Evolutionary conservation across 768 basidiomycete species (phyloP).

Genomic region (Psilocybe cubensis): DNA sequence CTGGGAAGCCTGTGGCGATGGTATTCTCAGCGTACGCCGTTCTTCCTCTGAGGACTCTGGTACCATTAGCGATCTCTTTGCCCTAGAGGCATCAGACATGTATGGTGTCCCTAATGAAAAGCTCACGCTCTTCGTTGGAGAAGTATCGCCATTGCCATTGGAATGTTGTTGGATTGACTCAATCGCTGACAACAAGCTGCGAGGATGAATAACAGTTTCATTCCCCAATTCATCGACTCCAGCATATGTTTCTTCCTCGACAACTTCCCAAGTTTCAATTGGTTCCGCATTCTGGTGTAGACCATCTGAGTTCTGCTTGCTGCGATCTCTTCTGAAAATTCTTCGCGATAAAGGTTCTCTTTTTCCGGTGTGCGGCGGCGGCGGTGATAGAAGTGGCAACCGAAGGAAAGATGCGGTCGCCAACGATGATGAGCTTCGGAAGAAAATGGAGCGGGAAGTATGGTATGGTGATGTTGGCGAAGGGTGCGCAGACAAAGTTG

Average conservation of each 20-base stretch:
- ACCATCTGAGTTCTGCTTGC: conserved; percentile 12
- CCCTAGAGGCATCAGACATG: conserved; percentile 2
- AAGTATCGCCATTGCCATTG: conserved; percentile 13
- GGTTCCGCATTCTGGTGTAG: conserved; percentile 36
- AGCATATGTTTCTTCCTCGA: conserved; percentile 26
- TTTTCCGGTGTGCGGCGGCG: conserved; percentile 26
- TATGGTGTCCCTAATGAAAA: conserved; percentile 27
- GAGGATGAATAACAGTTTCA: conserved; percentile 17
- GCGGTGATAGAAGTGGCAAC: conserved; percentile 28
- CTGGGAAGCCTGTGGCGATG: not conserved
- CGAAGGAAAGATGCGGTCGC: conserved; percentile 41
- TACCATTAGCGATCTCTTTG: conserved; percentile 13
- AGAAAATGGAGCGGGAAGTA: conserved; percentile 38
- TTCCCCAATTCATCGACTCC: conserved; percentile 15
- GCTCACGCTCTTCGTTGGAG: conserved; percentile 31
- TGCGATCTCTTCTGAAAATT: conserved; percentile 47
- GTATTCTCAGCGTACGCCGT: not conserved
- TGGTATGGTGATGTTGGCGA: conserved; percentile 40
- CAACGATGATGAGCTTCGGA: conserved; percentile 51
- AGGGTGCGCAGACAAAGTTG: conserved; percentile 43
- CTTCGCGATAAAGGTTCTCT: conserved; percentile 38
- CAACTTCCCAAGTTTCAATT: conserved; percentile 51
- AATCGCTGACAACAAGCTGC: conserved; percentile 31
- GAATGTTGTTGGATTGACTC: conserved; percentile 20
- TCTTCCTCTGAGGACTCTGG: not conserved